Conservation (phyloP, 2,329 filamentous ascomycete species). For the Rugonectria rugulosa region DNA sequence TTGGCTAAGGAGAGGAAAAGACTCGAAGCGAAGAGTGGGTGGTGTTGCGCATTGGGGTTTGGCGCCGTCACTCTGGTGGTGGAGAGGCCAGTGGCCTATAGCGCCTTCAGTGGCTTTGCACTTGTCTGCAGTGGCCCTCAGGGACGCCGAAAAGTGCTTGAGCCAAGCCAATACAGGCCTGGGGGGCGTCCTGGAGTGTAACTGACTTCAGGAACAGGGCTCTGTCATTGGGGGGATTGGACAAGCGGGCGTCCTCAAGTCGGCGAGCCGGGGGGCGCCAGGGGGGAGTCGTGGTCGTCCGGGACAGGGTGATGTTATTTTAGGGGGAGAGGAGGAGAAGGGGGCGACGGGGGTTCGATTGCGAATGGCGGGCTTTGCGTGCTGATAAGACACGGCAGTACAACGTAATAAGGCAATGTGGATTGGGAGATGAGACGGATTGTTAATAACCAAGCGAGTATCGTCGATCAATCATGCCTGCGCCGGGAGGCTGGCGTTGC, state of each 20-base stretch:
- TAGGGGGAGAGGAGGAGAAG: constrained; percentile 23
- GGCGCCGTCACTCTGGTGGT: constrained; percentile 30
- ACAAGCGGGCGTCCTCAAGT: constrained; percentile 13
- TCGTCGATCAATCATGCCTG: constrained; percentile 26
- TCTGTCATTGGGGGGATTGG: constrained; percentile 12
- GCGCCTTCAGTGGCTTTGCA: constrained; percentile 24
- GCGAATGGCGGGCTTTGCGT: constrained; percentile 8
- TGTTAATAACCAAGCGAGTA: constrained; percentile 29
- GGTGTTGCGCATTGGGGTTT: constrained; percentile 38
- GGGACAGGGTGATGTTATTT: constrained; percentile 36
- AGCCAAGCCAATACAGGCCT: constrained; percentile 13
- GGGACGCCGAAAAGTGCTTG: constrained; percentile 8
- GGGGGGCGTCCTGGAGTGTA: constrained; percentile 17
- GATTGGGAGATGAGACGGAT: constrained; percentile 21
- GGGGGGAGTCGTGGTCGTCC: constrained; percentile 20
- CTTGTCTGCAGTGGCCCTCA: constrained; percentile 12
- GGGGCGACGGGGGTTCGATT: constrained; percentile 9
- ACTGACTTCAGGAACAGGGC: constrained; percentile 11
- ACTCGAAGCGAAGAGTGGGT: constrained; percentile 30
- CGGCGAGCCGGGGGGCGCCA: constrained; percentile 11
- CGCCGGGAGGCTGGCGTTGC: neutral
- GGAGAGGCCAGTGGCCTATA: constrained; percentile 35
- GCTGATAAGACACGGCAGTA: constrained; percentile 30
- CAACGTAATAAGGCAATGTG: constrained; percentile 8
- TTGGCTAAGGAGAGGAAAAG: constrained; percentile 36